Conservation (phyloP, 2,329 filamentous ascomycete species). For the Lizonia empirigonia region DNA sequence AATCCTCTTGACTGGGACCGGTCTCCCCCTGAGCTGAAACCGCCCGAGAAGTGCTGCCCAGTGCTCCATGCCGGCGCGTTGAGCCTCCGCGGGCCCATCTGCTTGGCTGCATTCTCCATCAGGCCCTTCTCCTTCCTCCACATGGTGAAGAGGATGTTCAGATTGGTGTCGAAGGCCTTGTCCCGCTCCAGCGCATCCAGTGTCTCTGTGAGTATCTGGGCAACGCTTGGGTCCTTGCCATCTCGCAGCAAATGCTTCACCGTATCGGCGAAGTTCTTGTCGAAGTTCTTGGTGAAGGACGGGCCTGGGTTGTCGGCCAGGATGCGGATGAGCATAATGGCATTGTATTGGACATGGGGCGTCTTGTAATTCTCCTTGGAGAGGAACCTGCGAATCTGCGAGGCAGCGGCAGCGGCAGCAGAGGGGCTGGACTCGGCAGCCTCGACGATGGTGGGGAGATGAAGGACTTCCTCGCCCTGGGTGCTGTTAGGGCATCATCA, state of each 20-base stretch:
- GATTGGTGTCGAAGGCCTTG: slow-evolving; percentile 74
- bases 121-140: slow-evolving; percentile 76
- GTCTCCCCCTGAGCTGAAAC: slow-evolving; percentile 27
- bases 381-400: slow-evolving; percentile 81
- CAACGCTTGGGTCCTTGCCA: slow-evolving; percentile 74
- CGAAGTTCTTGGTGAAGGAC: slow-evolving; percentile 89
- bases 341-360: slow-evolving; percentile 87
- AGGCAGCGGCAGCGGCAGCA: slow-evolving; percentile 81
- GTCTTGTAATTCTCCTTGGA: slow-evolving; percentile 68
- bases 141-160: slow-evolving; percentile 76
- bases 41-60: slow-evolving; percentile 31
- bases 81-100: slow-evolving; percentile 48
- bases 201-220: slow-evolving; percentile 86
- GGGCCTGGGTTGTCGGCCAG: slow-evolving; percentile 88
- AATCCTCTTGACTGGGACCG: slow-evolving; percentile 36
- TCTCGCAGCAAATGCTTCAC: slow-evolving; percentile 75
- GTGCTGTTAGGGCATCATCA: slow-evolving; percentile 19
- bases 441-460: slow-evolving; percentile 92
- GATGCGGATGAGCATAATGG: slow-evolving; percentile 93
- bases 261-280: slow-evolving; percentile 79
- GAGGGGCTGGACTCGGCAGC: slow-evolving; percentile 88
- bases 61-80: slow-evolving; percentile 52
- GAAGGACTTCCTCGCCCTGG: slow-evolving; percentile 86
- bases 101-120: slow-evolving; percentile 54
- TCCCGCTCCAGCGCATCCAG: slow-evolving; percentile 76